phyloP scores from a whole-genome alignment of 345 rosid species.

The Moricandia arvensis region DNA sequence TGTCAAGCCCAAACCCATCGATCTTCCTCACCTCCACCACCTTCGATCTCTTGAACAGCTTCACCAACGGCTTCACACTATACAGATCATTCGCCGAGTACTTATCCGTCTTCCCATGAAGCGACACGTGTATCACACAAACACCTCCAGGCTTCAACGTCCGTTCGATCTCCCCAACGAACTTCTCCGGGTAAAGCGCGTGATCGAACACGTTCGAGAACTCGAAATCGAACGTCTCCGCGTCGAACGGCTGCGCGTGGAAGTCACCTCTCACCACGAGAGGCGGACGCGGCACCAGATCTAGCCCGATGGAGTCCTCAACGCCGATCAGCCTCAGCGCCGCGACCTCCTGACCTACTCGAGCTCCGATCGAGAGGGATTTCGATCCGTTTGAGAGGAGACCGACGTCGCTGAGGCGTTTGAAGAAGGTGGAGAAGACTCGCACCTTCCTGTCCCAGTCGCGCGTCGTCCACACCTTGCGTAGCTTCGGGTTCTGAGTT shows the following conservation, averaged over 20 bases:
- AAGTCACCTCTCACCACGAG: conserved; percentile 79
- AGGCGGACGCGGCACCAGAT: conserved; percentile 86
- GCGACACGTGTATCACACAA: conserved; percentile 76
- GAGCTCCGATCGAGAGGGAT: conserved; percentile 76
- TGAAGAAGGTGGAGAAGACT: conserved; percentile 68
- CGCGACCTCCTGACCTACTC: conserved; percentile 93
- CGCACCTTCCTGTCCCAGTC: conserved; percentile 86
- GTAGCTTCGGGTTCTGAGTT: conserved; percentile 79
- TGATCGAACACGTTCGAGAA: conserved; percentile 96
- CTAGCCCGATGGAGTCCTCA: conserved; percentile 68
- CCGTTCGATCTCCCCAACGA: conserved; percentile 85
- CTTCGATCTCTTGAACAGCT: conserved; percentile 56
- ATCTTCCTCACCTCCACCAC: conserved; percentile 60
- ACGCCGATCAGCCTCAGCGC: conserved; percentile 74
- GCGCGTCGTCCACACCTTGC: conserved; percentile 74
- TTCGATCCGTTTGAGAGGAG: conserved; percentile 59
- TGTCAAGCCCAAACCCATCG: conserved; percentile 94
- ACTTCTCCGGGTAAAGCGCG: conserved; percentile 81
- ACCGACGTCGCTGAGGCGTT: conserved; percentile 30
- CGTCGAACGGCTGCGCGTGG: conserved; percentile 72
- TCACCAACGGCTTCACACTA: conserved; percentile 61
- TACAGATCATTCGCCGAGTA: conserved; percentile 85
- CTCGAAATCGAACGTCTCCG: conserved; percentile 74
- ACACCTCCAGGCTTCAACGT: conserved; percentile 77
- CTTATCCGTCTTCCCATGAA: conserved; percentile 60